phyloP scores from a whole-genome alignment of 192 early-diverging fungal genomes.

The Backusella psychrophila region DNA sequence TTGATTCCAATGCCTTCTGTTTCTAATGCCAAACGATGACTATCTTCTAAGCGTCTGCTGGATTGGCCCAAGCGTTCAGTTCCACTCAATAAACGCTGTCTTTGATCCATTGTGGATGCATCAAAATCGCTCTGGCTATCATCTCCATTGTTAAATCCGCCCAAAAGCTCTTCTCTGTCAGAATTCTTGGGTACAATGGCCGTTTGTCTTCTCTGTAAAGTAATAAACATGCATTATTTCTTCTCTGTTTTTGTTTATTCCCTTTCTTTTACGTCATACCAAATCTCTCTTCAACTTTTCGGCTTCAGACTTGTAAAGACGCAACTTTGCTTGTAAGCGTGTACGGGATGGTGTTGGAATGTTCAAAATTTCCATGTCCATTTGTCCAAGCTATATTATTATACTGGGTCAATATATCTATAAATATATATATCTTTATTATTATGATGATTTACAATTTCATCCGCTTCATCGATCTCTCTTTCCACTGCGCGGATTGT shows the following conservation, averaged over 20 bases:
- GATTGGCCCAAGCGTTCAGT: slow-evolving; percentile 84
- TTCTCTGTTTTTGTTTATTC: not conserved
- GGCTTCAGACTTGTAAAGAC: slow-evolving; percentile 74
- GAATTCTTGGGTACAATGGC: slow-evolving; percentile 37
- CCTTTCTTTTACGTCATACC: slow-evolving; percentile 40
- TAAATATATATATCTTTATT: too few species aligned
- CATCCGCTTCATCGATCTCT: slow-evolving; percentile 87
- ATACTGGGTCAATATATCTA: not conserved
- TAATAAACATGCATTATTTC: not conserved
- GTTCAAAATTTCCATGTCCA: slow-evolving; percentile 90
- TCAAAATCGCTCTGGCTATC: slow-evolving; percentile 48
- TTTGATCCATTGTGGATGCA: slow-evolving; percentile 69
- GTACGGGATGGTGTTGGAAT: slow-evolving; percentile 60
- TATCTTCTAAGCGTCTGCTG: slow-evolving; percentile 79
- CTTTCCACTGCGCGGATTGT: slow-evolving; percentile 74
- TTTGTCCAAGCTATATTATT: slow-evolving; percentile 71
- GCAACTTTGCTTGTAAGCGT: slow-evolving; percentile 65
- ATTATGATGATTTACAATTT: too few species aligned
- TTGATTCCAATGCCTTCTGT: slow-evolving; percentile 85
- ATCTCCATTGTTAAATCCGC: slow-evolving; percentile 26
- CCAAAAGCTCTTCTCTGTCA: slow-evolving; percentile 65
- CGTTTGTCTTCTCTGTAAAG: slow-evolving; percentile 44
- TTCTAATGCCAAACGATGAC: slow-evolving; percentile 87
- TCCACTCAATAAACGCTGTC: slow-evolving; percentile 74
- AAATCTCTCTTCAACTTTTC: slow-evolving; percentile 78